Base-by-base conservation (phyloP, 192 early-diverging fungal genomes). In the Backusella mclennaniae region DNA sequence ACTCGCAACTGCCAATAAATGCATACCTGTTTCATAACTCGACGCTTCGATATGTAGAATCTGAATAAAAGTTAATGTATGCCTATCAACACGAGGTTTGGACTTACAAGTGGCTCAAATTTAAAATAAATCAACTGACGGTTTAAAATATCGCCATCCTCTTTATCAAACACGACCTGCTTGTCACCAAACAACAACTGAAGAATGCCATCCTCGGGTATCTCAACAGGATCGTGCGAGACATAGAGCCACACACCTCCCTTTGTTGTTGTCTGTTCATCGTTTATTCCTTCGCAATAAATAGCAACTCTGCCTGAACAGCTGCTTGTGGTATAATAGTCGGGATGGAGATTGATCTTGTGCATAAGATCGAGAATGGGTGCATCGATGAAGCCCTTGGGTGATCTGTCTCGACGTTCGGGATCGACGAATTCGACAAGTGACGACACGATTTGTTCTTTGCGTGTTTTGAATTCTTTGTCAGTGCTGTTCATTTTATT, bases 31-130 rank as follows among this genome's bases (percentile, higher is more conserved):
- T 39, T 79, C 71, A 14, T 82, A 79, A 9, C 78, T 86, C 9
- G 84, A 76, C 35, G 88, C 79, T 72, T 89, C 86, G 52, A 89
- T 83, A 69, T 89, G 88, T 12, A 89, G 66, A 33, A 87, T 85
- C 87, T 88, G 38, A 42, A 26, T 26, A 17, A 35, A 5, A 31
- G 12, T 1, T n/a, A 35, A 7, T 14, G 1, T 36, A 1, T 19
- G 2, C 6, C 63, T 67, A 21, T 21, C 33, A 63, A 42, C 26
- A 52, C 0, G 42, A 15, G 42, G 15, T 4, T 15, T 44, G 42
- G 33, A 33, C 80, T 59, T 84, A 88, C 87, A 81, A 88, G 79
- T 9, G 87, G 86, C 35, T 88, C 86, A 71, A 88, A 88, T 67
- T 88, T 88, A 76, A 85, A 88, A 63, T 84, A 85, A 12, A 86